Conservation (phyloP, 352 stramenopile species). For the Thalassiosira gravida region DNA sequence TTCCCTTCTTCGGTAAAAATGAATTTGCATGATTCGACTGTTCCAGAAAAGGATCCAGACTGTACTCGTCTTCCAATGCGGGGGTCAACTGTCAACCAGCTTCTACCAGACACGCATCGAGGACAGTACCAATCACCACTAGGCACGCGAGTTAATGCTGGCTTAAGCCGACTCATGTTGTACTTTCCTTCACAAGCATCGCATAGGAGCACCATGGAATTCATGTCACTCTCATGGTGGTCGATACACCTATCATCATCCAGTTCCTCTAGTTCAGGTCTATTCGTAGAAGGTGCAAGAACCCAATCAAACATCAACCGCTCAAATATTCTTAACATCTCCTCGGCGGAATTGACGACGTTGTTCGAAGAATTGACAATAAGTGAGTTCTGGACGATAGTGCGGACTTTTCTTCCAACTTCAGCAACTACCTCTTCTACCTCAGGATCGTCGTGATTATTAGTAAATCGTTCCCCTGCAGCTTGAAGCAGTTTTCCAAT, state of each 20-base stretch:
- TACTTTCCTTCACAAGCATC: conserved; percentile 87
- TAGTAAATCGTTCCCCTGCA: conserved; percentile 55
- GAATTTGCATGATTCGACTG: conserved; percentile 68
- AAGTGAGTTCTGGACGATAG: conserved; percentile 80
- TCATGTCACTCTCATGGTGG: conserved; percentile 73
- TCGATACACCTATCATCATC: conserved; percentile 86
- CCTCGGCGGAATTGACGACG: conserved; percentile 77
- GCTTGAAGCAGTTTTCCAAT: conserved; percentile 73
- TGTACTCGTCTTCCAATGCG: conserved; percentile 72
- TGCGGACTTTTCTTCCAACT: conserved; percentile 76
- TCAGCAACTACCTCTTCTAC: conserved; percentile 71
- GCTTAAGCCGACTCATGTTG: conserved; percentile 82
- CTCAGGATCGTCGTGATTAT: conserved; percentile 39
- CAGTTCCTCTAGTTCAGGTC: conserved; percentile 67
- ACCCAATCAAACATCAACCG: conserved; percentile 87
- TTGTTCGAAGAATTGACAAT: conserved; percentile 75
- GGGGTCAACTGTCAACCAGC: conserved; percentile 80
- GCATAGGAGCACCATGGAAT: conserved; percentile 84
- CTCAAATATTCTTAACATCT: conserved; percentile 86
- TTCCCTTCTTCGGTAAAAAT: conserved; percentile 55
- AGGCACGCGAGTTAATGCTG: conserved; percentile 73
- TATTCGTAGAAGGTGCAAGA: conserved; percentile 68
- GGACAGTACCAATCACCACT: conserved; percentile 87
- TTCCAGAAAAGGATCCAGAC: conserved; percentile 56
- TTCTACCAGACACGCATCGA: conserved; percentile 74